These are phyloP conservation scores for Taphrina confusa DNA, from an alignment of 1,139 yeast genomes.

Conservation along the genomic window DNA sequence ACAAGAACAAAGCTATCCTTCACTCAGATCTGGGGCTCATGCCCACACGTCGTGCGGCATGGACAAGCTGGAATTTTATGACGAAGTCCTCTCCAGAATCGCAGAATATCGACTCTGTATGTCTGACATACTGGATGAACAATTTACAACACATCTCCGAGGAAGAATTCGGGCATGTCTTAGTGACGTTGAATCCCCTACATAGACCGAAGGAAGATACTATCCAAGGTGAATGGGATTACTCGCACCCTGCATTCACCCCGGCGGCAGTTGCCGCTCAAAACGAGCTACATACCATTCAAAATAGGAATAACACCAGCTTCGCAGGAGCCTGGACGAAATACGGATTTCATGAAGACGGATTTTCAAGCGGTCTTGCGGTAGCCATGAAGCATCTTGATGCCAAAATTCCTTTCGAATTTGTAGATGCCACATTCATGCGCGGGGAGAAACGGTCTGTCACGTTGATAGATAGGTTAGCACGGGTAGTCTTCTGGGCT, in stretches of 20 bases:
- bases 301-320: slow-evolving; percentile 14
- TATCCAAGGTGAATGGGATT: slow-evolving; percentile 24
- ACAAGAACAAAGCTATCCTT: slow-evolving; percentile 21
- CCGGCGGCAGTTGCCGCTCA: slow-evolving; percentile 29
- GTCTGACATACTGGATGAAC: slow-evolving; percentile 33
- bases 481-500: slow-evolving; percentile 16
- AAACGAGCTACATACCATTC: slow-evolving; percentile 18
- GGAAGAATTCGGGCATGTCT: slow-evolving; percentile 22
- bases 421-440: slow-evolving; percentile 34
- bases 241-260: slow-evolving; percentile 29
- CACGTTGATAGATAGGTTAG: slow-evolving; percentile 5
- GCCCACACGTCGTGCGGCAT: slow-evolving; percentile 28
- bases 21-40: slow-evolving; percentile 29
- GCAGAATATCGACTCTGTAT: slow-evolving; percentile 21
- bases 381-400: slow-evolving; percentile 31
- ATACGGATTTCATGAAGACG: slow-evolving; percentile 34
- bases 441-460: slow-evolving; percentile 29
- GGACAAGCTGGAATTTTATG: slow-evolving; percentile 33
- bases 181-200: slow-evolving; percentile 29
- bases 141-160: slow-evolving; percentile 25
- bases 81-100: slow-evolving; percentile 16
- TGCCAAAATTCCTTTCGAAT: slow-evolving; percentile 26
- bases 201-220: slow-evolving; percentile 12
- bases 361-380: slow-evolving; percentile 28
- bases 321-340: slow-evolving; percentile 35